phyloP scores from a whole-genome alignment of 2,329 filamentous ascomycete genomes.

The Ascosphaera acerosa region DNA sequence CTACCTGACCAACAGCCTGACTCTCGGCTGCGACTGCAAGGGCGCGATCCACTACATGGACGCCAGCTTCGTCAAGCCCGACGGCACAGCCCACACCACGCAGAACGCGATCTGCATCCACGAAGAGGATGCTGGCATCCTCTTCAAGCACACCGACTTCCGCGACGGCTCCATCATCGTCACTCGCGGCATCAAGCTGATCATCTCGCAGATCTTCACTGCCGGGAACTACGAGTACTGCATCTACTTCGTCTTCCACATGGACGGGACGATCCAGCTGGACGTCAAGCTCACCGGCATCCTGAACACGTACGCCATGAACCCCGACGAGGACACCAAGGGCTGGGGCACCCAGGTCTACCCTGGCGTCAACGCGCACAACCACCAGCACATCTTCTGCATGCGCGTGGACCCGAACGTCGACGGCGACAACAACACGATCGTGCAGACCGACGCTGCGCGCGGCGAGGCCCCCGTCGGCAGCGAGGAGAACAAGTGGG shows the following conservation, averaged over 20 bases:
- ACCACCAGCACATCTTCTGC: slow-evolving; percentile 90
- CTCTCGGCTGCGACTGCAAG: slow-evolving; percentile 38
- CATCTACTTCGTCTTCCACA: slow-evolving; percentile 71
- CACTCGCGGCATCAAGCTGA: slow-evolving; percentile 60
- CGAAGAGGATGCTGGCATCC: slow-evolving; percentile 73
- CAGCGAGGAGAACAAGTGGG: slow-evolving; percentile 60
- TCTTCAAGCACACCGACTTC: slow-evolving; percentile 92
- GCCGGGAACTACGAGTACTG: slow-evolving; percentile 92
- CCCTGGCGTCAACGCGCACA: slow-evolving; percentile 76
- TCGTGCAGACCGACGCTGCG: slow-evolving; percentile 60
- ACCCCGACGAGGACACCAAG: slow-evolving; percentile 51
- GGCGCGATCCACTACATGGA: slow-evolving; percentile 81
- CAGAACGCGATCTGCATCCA: slow-evolving; percentile 93
- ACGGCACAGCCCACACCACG: slow-evolving; percentile 51
- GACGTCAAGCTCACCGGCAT: slow-evolving; percentile 85
- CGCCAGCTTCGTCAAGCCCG: slow-evolving; percentile 55
- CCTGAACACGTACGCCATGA: slow-evolving; percentile 70
- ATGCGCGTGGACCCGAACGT: slow-evolving; percentile 68
- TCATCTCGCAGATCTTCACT: slow-evolving; percentile 81
- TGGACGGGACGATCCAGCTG: slow-evolving; percentile 75
- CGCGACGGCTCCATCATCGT: slow-evolving; percentile 69
- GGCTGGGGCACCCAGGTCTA: slow-evolving; percentile 87
- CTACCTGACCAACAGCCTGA: slow-evolving; percentile 24
- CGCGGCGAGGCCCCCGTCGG: slow-evolving; percentile 49
- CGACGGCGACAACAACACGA: slow-evolving; percentile 60